Base-by-base conservation (phyloP, 1,139 yeast genomes). In the Arxiozyma slooffiae region DNA sequence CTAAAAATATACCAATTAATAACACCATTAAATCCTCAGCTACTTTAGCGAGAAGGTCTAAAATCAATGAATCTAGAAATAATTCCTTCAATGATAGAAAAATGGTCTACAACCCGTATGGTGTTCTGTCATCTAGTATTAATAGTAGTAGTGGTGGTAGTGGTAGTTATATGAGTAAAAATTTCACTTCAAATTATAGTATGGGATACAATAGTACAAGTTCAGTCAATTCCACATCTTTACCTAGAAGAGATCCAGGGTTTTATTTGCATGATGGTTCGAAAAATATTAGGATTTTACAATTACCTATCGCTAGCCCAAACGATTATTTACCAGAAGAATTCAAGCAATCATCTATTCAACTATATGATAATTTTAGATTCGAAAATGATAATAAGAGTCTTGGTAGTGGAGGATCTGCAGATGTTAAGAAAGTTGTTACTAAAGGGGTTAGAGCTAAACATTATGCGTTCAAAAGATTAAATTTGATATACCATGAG, bases 371-470 rank as follows among this genome's bases (percentile, higher is more conserved):
- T 50, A 80, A 77, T 52, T 85, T 79, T 61, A 78, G 75, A 50
- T 73, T 83, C 38, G 66, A 65, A 21, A 67, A 70, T 47, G 75
- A 73, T 34, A 60, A 61, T 42, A 63, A 63, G 44, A 76, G 75
- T 50, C 66, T 85, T 53, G 94, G 92, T 9, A 77, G 77, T 51
- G 94, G 94, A 47, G 90, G 90, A 1, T 79, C 86, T 16, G 78
- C 86, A 5, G 81, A 80, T 51, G 92, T 85, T 24, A 67, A 81
- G 48, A 68, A 75, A 30, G 73, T 80, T 17, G 71, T 74, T 51
- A 73, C 77, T 50, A 72, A 73, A 52, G 53, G 44, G 53, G 56
- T 40, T 53, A 52, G 46, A 60, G 60, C 39, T 46, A 74, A 75
- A 51, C 66, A 67, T 3, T 75, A 62, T 67, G 92, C 90, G 0